Evolutionary conservation across 192 early-diverging fungal species (phyloP).

Genomic region (Gryganskiella cystojenkinii): DNA sequence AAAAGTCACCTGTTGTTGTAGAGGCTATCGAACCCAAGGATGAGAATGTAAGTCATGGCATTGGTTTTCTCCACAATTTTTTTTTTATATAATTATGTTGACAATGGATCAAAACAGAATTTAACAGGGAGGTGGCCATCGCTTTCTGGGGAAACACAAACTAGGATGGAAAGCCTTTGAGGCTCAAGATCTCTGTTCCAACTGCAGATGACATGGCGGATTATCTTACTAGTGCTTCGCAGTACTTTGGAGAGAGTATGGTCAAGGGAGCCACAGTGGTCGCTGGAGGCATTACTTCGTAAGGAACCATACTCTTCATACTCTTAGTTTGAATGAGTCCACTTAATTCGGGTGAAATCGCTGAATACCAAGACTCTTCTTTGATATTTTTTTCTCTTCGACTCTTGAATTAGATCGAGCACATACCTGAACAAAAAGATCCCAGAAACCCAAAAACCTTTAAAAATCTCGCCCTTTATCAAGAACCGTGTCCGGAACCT

Average conservation of each 20-base stretch:
- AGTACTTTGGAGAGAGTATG: slow-evolving; percentile 37
- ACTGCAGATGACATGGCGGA: slow-evolving; percentile 42
- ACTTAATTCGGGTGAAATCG: background rate
- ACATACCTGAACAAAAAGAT: slow-evolving; percentile 39
- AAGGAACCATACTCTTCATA: background rate
- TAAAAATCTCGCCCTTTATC: slow-evolving; percentile 46
- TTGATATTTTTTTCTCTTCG: background rate
- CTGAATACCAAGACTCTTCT: background rate
- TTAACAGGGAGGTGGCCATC: no score
- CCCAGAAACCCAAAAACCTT: slow-evolving; percentile 38
- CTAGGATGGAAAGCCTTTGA: slow-evolving; percentile 23
- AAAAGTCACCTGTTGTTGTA: slow-evolving; percentile 43
- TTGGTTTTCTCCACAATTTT: background rate
- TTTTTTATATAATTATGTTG: background rate
- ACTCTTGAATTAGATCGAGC: slow-evolving; percentile 12
- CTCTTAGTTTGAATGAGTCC: background rate
- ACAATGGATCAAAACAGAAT: background rate
- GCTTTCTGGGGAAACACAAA: background rate
- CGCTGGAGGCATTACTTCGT: slow-evolving; percentile 41
- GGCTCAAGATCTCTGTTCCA: slow-evolving; percentile 39
- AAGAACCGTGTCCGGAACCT: slow-evolving; percentile 45
- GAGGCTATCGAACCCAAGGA: slow-evolving; percentile 23
- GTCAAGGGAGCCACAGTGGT: slow-evolving; percentile 44
- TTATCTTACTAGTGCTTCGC: slow-evolving; percentile 43
- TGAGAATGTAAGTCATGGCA: slow-evolving; percentile 11